Evolutionary conservation across 2,329 filamentous ascomycete species (phyloP).

Genomic region (Orbilia javanica): DNA sequence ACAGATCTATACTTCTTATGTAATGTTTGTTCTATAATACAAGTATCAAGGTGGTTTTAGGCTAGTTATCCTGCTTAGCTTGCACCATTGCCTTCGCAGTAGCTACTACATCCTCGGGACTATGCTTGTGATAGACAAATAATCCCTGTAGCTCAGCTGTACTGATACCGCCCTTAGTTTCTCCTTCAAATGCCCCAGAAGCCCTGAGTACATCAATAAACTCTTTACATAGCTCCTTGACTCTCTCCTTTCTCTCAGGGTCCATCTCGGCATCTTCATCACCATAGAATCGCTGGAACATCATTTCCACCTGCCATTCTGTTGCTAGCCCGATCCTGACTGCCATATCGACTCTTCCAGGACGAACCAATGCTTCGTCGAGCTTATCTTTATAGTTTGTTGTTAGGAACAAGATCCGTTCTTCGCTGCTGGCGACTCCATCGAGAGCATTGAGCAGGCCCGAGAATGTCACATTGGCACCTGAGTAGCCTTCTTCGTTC

Average conservation of each 20-base stretch:
- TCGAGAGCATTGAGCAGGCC: slow-evolving; percentile 88
- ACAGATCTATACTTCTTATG: neutral
- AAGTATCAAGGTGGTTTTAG: neutral
- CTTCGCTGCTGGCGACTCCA: slow-evolving; percentile 92
- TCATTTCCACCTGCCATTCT: slow-evolving; percentile 81
- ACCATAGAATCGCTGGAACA: slow-evolving; percentile 96
- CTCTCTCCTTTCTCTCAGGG: slow-evolving; percentile 75
- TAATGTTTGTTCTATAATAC: slow-evolving; percentile 13
- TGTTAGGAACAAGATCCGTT: slow-evolving; percentile 92
- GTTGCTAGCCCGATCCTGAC: slow-evolving; percentile 89
- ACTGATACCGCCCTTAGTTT: slow-evolving; percentile 67
- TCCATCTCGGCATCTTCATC: slow-evolving; percentile 39
- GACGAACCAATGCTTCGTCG: slow-evolving; percentile 88
- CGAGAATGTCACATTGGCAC: slow-evolving; percentile 92
- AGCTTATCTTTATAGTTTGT: slow-evolving; percentile 93
- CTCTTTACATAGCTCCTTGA: slow-evolving; percentile 68
- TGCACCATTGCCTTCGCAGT: slow-evolving; percentile 67
- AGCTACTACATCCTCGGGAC: slow-evolving; percentile 85
- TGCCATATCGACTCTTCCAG: slow-evolving; percentile 93
- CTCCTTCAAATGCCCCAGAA: slow-evolving; percentile 76
- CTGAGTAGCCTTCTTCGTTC: slow-evolving; percentile 84
- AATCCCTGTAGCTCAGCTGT: slow-evolving; percentile 93
- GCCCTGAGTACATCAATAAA: slow-evolving; percentile 80
- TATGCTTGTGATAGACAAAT: slow-evolving; percentile 93
- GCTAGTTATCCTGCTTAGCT: neutral